These are phyloP conservation scores for Trametes coccinea DNA, from an alignment of 768 basidiomycete genomes.

Conservation along the genomic window DNA sequence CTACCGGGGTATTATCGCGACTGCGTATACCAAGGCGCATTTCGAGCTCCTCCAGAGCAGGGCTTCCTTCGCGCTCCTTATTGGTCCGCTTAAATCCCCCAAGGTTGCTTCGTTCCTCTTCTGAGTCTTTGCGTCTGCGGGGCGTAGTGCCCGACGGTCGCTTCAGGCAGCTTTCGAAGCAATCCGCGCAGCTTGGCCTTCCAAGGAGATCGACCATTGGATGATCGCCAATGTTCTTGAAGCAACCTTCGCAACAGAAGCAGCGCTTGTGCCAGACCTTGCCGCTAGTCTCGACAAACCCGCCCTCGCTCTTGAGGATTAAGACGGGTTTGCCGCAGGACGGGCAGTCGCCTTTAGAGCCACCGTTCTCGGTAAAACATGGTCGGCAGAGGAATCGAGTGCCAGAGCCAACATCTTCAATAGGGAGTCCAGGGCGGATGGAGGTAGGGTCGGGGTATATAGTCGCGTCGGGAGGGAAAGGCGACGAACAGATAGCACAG, in stretches of 20 bases:
- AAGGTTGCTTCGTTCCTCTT: slow-evolving; percentile 40
- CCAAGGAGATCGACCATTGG: slow-evolving; percentile 87
- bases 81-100: slow-evolving; percentile 45
- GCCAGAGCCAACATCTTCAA: slow-evolving; percentile 22
- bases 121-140: slow-evolving; percentile 40
- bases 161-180: slow-evolving; percentile 76
- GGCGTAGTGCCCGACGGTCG: slow-evolving; percentile 44
- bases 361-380: slow-evolving; percentile 72
- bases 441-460: slow-evolving; percentile 74
- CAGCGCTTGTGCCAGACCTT: slow-evolving; percentile 82
- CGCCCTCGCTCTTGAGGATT: slow-evolving; percentile 73
- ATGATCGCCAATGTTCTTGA: slow-evolving; percentile 66
- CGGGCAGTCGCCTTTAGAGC: slow-evolving; percentile 74
- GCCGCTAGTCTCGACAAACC: slow-evolving; percentile 69
- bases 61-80: slow-evolving; percentile 32
- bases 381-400: slow-evolving; percentile 68
- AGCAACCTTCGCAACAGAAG: slow-evolving; percentile 74
- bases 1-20: slow-evolving; percentile 25
- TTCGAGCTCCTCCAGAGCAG: slow-evolving; percentile 38
- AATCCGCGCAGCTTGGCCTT: slow-evolving; percentile 74
- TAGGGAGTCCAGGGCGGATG: slow-evolving; percentile 27
- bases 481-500: slow-evolving; percentile 62
- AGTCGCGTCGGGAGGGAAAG: slow-evolving; percentile 80
- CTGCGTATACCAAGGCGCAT: slow-evolving; percentile 34
- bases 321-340: slow-evolving; percentile 71